Evolutionary conservation across 371 early-diverging fungal species (phyloP).

Genomic region (Mortierella sp.): DNA sequence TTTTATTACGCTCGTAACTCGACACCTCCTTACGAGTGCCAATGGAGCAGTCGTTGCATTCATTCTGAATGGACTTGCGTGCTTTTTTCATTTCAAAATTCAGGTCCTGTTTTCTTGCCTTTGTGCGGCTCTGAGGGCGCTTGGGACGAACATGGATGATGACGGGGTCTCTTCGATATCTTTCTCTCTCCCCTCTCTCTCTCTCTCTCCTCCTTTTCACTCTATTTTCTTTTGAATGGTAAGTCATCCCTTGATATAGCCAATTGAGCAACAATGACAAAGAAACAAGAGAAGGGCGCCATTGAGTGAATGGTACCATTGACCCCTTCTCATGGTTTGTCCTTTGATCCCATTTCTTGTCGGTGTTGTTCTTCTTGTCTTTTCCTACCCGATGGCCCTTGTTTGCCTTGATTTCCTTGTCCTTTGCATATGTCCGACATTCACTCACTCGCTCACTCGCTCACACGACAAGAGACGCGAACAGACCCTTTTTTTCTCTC

Average conservation of each 20-base stretch:
- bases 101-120: background rate
- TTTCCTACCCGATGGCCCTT: background rate
- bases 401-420: background rate
- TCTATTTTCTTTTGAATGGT: background rate
- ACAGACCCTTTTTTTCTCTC: background rate
- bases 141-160: background rate
- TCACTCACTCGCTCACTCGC: background rate
- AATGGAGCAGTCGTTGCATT: background rate
- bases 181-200: background rate
- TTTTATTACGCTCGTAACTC: background rate
- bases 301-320: background rate
- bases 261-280: background rate
- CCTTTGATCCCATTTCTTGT: constrained; percentile 1
- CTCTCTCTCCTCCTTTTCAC: background rate
- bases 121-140: background rate
- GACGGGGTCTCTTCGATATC: background rate
- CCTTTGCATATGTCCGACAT: background rate
- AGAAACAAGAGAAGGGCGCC: background rate
- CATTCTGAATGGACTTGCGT: background rate
- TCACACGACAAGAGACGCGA: constrained; percentile 1
- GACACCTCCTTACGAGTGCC: background rate
- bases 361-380: background rate
- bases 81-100: background rate
- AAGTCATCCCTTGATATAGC: too few relatives aligned
- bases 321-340: background rate